Evolutionary conservation across 2,329 filamentous ascomycete genomes (phyloP).

Genomic region (Aspergillus sergii): DNA sequence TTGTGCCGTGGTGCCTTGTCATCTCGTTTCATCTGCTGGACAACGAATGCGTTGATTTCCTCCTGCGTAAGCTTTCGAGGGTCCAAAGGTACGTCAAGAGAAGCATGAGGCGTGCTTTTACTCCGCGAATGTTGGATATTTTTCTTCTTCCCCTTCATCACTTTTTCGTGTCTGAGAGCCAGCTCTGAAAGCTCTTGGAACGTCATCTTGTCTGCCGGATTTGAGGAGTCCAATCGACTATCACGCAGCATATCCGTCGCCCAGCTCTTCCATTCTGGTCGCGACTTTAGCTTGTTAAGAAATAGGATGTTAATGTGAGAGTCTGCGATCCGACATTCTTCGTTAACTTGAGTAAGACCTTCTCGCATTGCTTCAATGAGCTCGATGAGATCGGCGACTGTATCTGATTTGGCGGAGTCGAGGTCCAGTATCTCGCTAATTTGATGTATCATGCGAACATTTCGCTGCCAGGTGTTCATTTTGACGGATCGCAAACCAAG

Average conservation of each 20-base stretch:
- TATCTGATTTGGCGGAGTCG: constrained; percentile 27
- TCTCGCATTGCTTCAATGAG: constrained; percentile 33
- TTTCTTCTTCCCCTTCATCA: constrained; percentile 3
- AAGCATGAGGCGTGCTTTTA: constrained; percentile 2
- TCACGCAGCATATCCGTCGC: constrained; percentile 28
- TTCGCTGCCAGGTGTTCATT: constrained; percentile 30
- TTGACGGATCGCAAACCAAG: not conserved
- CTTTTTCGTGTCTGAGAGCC: constrained; percentile 25
- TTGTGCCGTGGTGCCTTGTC: constrained; percentile 6
- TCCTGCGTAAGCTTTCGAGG: constrained; percentile 24
- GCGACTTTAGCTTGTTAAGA: constrained; percentile 28
- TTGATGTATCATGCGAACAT: constrained; percentile 31
- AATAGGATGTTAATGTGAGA: constrained; percentile 29
- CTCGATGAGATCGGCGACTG: constrained; percentile 28
- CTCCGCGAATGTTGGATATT: constrained; percentile 7
- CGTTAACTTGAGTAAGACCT: constrained; percentile 29
- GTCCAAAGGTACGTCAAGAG: not conserved
- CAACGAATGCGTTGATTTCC: constrained; percentile 32
- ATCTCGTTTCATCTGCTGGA: constrained; percentile 27
- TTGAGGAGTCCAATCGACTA: constrained; percentile 23
- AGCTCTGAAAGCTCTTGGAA: constrained; percentile 27
- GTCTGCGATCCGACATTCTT: constrained; percentile 27
- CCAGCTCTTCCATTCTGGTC: constrained; percentile 30
- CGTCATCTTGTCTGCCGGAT: constrained; percentile 22
- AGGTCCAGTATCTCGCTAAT: constrained; percentile 32